Evolutionary conservation across 192 early-diverging fungal genomes (phyloP), one percentile per base, ranked within the genome.

Genomic region (Coemansia erecta): DNA sequence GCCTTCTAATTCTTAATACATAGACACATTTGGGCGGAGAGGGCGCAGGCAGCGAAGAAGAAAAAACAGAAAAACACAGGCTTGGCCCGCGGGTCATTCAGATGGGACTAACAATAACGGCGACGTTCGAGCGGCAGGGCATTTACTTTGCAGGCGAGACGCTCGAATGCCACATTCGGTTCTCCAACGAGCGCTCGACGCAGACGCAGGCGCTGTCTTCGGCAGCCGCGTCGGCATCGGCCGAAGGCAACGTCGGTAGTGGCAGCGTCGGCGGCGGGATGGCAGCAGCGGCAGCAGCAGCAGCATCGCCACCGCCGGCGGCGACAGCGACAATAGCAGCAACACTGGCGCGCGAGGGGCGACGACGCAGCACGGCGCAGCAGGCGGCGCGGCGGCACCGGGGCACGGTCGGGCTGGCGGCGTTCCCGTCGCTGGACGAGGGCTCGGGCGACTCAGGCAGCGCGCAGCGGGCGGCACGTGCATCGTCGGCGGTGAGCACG

Each of bases 31-130:
- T n/a, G 42, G 13, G 15, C 42, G 28, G 28, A n/a, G 28, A 31
- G 28, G 7, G 28, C 28, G 28, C 28, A 31, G 28, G 7, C 28
- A 31, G 28, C 28, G 7, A 5, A 5, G 28, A n/a, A n/a, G n/a
- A n/a, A n/a, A n/a, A n/a, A n/a, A n/a, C n/a, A n/a, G n/a, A n/a
- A n/a, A n/a, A 31, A 31, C 28, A 7, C 28, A 31, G 28, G 28
- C 28, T n/a, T n/a, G n/a, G 7, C 4, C 28, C 4, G 28, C 4
- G 7, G 28, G 28, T 5, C 22, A 49, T 14, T 55, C 43, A 66
- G 70, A 78, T 78, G 75, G 75, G 69, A 26, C 54, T 78, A 56
- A 69, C 75, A 59, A 72, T 78, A 66, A 72, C 75, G 10, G 75
- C 75, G 9, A 78, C 75, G 14, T 78, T 78, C 41, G 75, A 78